Base-by-base conservation (phyloP, 805 yeast genomes). In the Debaryomyces tyrocola region DNA sequence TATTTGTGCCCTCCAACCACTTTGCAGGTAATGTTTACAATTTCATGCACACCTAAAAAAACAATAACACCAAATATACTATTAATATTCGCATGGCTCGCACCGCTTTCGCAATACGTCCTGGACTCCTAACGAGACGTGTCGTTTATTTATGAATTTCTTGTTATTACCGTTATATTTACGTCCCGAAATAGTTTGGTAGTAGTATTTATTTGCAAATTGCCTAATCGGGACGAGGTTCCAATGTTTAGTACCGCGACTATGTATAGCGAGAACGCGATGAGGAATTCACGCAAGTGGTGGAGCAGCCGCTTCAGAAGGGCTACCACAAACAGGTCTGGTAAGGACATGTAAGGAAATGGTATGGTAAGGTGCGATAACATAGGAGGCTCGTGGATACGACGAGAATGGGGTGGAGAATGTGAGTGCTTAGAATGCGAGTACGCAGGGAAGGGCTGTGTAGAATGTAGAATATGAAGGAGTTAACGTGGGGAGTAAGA, bases 101-200 rank as follows among this genome's bases (percentile, higher is more conserved):
- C 27, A 24, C 27, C 27, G 27, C 4, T 24, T 5, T 24, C 27
- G 27, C 27, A 24, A 24, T 24, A 2, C 7, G 7, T 24, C 27
- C 10, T 24, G 10, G 27, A 24, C 27, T 24, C 27, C 10, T 24
- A 24, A 31, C 17, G 7, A 35, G 38, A 35, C 38, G 38, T 35
- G 38, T 35, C 38, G 38, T 31, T 31, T 35, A 35, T 35, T 35
- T 35, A 35, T 35, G 18, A 18, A 35, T 35, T 35, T 11, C 38
- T 18, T 15, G 38, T 18, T 18, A 35, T 18, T 20, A 35, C 20
- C 38, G 17, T 35, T 12, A 14, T n/a, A 12, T n/a, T 8, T 31
- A 6, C 34, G 17, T 31, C 34, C 12, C 12, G 14, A 31, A 31
- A n/a, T 10, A 31, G 7, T 31, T 14, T 31, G 34, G 34, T 31